Evolutionary conservation across 768 basidiomycete genomes (phyloP).

Genomic region (Hypholoma fasciculare): DNA sequence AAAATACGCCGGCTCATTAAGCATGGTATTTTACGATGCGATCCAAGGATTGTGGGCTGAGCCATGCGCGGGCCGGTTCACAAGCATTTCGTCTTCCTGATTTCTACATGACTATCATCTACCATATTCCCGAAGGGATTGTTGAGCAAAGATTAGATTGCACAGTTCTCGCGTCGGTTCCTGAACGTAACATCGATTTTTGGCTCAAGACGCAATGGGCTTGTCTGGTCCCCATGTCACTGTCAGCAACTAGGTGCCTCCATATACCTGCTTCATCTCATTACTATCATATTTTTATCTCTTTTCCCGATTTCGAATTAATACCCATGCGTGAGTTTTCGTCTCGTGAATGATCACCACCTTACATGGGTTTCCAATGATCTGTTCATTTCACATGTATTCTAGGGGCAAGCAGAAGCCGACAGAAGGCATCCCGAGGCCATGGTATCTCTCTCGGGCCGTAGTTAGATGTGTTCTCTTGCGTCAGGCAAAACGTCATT

Average conservation of each 20-base stretch:
- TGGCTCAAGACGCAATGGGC: too few species aligned
- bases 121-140: background rate
- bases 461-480: background rate
- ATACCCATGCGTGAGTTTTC: too few species aligned
- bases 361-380: background rate
- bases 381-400: background rate
- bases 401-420: background rate
- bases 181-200: too few species aligned
- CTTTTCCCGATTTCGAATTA: too few species aligned
- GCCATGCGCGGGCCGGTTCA: background rate
- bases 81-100: background rate
- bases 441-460: background rate
- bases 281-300: too few species aligned
- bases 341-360: too few species aligned
- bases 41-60: background rate
- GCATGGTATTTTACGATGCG: background rate
- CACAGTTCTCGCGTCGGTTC: too few species aligned
- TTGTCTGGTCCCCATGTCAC: too few species aligned
- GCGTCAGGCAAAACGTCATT: conserved; percentile 13
- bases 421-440: background rate
- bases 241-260: too few species aligned
- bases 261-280: too few species aligned
- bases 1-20: background rate
- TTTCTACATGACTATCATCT: background rate
- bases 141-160: background rate